phyloP scores from a whole-genome alignment of 2,329 filamentous ascomycete genomes.

The Fonsecaea nubica region DNA sequence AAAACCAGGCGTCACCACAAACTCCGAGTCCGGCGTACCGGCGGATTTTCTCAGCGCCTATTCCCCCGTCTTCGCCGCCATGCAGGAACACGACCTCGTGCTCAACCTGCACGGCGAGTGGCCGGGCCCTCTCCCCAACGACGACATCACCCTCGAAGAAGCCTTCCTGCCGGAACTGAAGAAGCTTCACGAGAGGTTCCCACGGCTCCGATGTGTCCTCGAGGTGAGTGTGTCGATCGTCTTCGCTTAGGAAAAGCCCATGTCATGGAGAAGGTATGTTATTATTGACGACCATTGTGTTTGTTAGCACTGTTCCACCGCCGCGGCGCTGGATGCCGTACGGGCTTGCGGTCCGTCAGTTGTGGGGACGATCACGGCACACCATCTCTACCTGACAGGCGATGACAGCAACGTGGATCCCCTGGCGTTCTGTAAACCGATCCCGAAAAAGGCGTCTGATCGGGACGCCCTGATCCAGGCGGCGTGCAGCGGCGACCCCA shows the following conservation, averaged over 20 bases:
- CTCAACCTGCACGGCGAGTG: slow-evolving; percentile 93
- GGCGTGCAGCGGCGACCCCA: slow-evolving; percentile 60
- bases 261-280: too few species aligned
- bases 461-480: slow-evolving; percentile 73
- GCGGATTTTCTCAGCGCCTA: slow-evolving; percentile 54
- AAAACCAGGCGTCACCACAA: slow-evolving; percentile 59
- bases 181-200: slow-evolving; percentile 76
- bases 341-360: slow-evolving; percentile 77
- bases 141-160: slow-evolving; percentile 65
- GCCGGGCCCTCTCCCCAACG: slow-evolving; percentile 47
- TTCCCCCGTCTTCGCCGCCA: slow-evolving; percentile 75
- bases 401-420: slow-evolving; percentile 75
- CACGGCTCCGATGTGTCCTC: slow-evolving; percentile 66
- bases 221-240: slow-evolving; percentile 47
- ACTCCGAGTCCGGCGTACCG: slow-evolving; percentile 58
- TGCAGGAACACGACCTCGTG: slow-evolving; percentile 83
- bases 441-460: slow-evolving; percentile 74
- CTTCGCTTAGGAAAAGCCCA: too few species aligned
- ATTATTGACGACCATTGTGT: neutral
- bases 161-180: slow-evolving; percentile 81
- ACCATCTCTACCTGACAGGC: slow-evolving; percentile 81
- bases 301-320: slow-evolving; percentile 76
- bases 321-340: slow-evolving; percentile 79
- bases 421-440: slow-evolving; percentile 80
- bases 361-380: slow-evolving; percentile 80